Conservation (phyloP, 352 stramenopile genomes). For the Globisporangium camurandrum region DNA sequence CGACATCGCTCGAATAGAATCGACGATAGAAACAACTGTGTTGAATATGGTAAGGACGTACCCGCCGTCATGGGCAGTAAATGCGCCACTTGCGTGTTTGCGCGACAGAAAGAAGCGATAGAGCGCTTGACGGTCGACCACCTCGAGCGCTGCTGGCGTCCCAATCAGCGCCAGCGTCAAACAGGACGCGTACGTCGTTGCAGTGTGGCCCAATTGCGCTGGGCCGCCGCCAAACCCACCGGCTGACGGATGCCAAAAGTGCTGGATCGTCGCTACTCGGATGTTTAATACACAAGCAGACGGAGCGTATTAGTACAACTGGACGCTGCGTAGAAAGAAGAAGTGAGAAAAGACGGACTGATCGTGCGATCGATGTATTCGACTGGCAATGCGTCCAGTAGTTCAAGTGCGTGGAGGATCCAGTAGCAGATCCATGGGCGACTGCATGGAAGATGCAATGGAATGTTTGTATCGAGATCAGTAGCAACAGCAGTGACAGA, state of each 20-base stretch:
- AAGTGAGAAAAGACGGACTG: conserved; percentile 14
- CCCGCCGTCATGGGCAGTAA: conserved; percentile 96
- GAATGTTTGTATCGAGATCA: too few relatives aligned
- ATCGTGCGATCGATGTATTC: conserved; percentile 30
- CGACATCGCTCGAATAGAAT: too few relatives aligned
- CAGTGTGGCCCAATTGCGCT: conserved; percentile 77
- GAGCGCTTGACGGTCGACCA: conserved; percentile 71
- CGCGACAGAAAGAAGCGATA: conserved; percentile 88
- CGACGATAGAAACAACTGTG: background rate
- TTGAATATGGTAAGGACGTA: conserved; percentile 13
- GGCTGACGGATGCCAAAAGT: conserved; percentile 52
- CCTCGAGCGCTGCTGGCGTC: conserved; percentile 65
- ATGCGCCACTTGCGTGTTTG: conserved; percentile 83
- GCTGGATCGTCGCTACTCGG: conserved; percentile 34
- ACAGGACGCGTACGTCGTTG: conserved; percentile 94
- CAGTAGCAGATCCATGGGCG: conserved; percentile 98
- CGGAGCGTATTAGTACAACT: background rate
- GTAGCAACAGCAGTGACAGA: too few relatives aligned
- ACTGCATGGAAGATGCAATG: conserved; percentile 23
- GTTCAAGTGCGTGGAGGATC: conserved; percentile 93
- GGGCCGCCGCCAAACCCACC: conserved; percentile 95
- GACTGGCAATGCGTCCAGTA: conserved; percentile 81
- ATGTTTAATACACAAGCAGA: background rate
- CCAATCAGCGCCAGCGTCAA: conserved; percentile 91
- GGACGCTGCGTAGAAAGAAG: background rate